Base-by-base conservation (phyloP, 192 early-diverging fungal species). In the Coemansia sp. region DNA sequence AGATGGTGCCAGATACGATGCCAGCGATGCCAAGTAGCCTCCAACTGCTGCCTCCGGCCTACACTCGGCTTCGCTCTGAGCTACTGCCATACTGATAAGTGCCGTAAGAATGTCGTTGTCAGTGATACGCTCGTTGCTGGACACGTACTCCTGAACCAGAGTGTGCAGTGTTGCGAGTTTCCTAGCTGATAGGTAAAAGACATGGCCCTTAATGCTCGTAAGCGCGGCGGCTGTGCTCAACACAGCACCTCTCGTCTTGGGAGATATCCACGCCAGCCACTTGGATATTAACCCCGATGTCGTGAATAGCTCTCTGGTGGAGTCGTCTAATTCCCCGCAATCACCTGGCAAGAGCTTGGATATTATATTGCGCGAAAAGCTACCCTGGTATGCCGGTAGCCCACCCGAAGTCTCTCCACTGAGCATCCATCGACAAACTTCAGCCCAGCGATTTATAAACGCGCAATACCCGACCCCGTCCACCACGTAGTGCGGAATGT, bases 41-140 rank as follows among this genome's bases (percentile, higher is more conserved):
- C 60, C 60, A 62, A 3, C 33, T 14, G 33, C 60, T 8, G 35
- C 28, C 0, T 30, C 37, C n/a, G 38, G 60, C 2, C 32, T 32
- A 39, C 33, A 39, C 33, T 62, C 33, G 38, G 33, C 60, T 39
- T 42, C 30, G 40, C 59, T 62, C 44, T 59, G 40, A 0, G 53
- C 64, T 3, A 76, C 62, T 2, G 47, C 26, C 9, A 70, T 61
- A 23, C 69, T 71, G 17, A 68, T 47, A 4, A 67, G 38, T 0
- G 75, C 62, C 9, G 52, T 50, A 10, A 76, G 50, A 39, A 76
- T 60, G 21, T 76, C 75, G 62, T 76, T 76, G 19, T 60, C 61
- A 1, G 75, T 71, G 1, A 64, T 17, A 17, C 67, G 73, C 35
- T 30, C 30, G 26, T 17, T 26, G 30, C 17, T 14, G 10, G 52